Evolutionary conservation across 345 rosid species (phyloP), one percentile per base, ranked within the genome.

Genomic region (Melaleuca alternifolia): DNA sequence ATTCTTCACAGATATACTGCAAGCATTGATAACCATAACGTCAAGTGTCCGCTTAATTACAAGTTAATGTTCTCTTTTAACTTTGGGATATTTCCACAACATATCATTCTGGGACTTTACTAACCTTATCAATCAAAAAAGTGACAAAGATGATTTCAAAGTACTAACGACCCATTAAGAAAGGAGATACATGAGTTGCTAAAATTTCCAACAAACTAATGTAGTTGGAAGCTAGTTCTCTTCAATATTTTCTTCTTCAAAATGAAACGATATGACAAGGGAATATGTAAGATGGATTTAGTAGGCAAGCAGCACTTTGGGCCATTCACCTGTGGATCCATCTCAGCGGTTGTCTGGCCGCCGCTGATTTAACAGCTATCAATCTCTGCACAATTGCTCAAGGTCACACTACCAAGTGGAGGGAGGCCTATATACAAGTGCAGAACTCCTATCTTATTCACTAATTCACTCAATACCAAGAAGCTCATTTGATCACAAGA

Each of bases 301-400:
- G 87, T 86, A 59, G 90, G 90, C 88, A 88, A 84, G 83, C 51
- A 61, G 84, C 90, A 86, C 41, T 12, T 14, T 16, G 84, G 46
- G 85, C 87, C 37, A 84, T 50, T 79, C 71, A 65, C 85, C 90
- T 20, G 86, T 84, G 88, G 90, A 88, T 88, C 86, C 87, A 86
- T 61, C 90, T 79, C 85, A 59, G 52, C 87, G 83, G 88, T 86
- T 84, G 88, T 86, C 86, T 84, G 86, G 90, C 90, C 88, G 83
- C 86, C 65, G 85, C 90, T 88, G 90, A 88, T 28, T 57, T 21
- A 84, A 88, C 90, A 86, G 90, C 88, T 83, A 76, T 86, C 51
- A 82, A 24, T 89, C 46, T 89, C 28, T 46, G 85, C 88, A 86
- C 85, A 54, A 48, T 61, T 24, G 79, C 37, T 89, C 85, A 84